A percentile compares a stretch with the other conserved stretches of the same genome.
Evolutionary conservation across 768 basidiomycete genomes (phyloP).

Genomic region (Piloderma croceum): DNA sequence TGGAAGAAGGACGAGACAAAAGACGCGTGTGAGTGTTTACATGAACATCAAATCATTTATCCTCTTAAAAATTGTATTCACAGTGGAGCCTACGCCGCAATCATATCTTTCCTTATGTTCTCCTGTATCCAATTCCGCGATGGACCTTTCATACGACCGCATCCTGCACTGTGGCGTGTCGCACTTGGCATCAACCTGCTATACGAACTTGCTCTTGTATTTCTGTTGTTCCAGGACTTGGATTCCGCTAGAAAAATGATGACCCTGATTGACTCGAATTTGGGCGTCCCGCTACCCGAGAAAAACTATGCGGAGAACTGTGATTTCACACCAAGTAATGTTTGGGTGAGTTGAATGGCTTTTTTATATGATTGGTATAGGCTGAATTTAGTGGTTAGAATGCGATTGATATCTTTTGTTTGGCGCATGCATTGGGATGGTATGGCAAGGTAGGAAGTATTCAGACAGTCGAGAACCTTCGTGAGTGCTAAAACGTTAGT

Average conservation of each 20-base stretch:
- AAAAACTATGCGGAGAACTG: slow-evolving; percentile 86
- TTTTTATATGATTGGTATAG: background rate
- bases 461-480: too few species aligned
- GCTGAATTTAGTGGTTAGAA: slow-evolving; percentile 36
- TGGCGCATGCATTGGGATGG: slow-evolving; percentile 84
- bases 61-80: too few species aligned
- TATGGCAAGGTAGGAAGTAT: slow-evolving; percentile 92
- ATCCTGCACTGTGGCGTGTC: slow-evolving; percentile 81
- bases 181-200: slow-evolving; percentile 77
- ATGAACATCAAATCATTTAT: too few species aligned
- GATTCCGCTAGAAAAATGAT: slow-evolving; percentile 72
- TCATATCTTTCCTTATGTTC: slow-evolving; percentile 71
- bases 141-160: slow-evolving; percentile 83
- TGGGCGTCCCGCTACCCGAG: slow-evolving; percentile 72
- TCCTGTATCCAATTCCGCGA: slow-evolving; percentile 88
- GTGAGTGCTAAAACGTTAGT: too few species aligned
- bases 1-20: slow-evolving; percentile 80
- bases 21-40: slow-evolving; percentile 57
- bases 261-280: slow-evolving; percentile 65
- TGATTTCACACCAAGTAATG: slow-evolving; percentile 47
- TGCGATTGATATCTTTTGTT: slow-evolving; percentile 80
- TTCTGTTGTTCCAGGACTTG: slow-evolving; percentile 81
- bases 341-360: slow-evolving; percentile 52
- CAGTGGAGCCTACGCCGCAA: slow-evolving; percentile 74
- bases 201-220: slow-evolving; percentile 79